These are phyloP conservation scores for Clavulina sp. DNA, from an alignment of 768 basidiomycete species.

Conservation along the genomic window DNA sequence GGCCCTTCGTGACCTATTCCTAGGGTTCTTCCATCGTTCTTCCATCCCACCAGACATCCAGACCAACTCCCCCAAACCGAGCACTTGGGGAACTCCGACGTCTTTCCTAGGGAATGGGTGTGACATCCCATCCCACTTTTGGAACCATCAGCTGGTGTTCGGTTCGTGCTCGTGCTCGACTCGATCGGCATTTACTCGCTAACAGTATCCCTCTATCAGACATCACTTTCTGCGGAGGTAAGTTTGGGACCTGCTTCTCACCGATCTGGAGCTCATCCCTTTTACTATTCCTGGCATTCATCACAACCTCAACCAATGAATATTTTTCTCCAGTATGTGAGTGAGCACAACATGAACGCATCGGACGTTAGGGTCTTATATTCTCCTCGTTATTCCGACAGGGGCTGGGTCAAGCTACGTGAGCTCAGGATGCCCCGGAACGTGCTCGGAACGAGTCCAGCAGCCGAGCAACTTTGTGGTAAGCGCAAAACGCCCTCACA, in stretches of 20 bases:
- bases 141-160: slow-evolving; percentile 23
- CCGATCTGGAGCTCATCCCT: too few relatives aligned
- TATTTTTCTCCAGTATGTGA: too few relatives aligned
- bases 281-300: too few relatives aligned
- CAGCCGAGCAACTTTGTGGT: slow-evolving; percentile 36
- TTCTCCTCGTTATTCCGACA: too few relatives aligned
- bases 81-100: slow-evolving; percentile 25
- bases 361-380: too few relatives aligned
- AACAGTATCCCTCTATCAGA: too few relatives aligned
- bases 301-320: too few relatives aligned
- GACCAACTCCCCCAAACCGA: slow-evolving; percentile 21
- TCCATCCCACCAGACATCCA: slow-evolving; percentile 14
- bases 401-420: slow-evolving; percentile 25
- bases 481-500: background rate
- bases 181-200: too few relatives aligned
- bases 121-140: slow-evolving; percentile 22
- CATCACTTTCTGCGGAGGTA: slow-evolving; percentile 26
- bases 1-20: too few relatives aligned
- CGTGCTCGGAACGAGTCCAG: slow-evolving; percentile 25
- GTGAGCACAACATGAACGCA: too few relatives aligned
- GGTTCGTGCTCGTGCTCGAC: background rate
- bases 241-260: too few relatives aligned
- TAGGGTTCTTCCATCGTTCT: slow-evolving; percentile 22
- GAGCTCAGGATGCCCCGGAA: slow-evolving; percentile 19
- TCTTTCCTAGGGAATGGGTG: slow-evolving; percentile 26